Percentiles rank a stretch among this genome's conserved stretches.
phyloP scores from a whole-genome alignment of 2,329 filamentous ascomycete genomes.

The Macrophomina phaseolina region DNA sequence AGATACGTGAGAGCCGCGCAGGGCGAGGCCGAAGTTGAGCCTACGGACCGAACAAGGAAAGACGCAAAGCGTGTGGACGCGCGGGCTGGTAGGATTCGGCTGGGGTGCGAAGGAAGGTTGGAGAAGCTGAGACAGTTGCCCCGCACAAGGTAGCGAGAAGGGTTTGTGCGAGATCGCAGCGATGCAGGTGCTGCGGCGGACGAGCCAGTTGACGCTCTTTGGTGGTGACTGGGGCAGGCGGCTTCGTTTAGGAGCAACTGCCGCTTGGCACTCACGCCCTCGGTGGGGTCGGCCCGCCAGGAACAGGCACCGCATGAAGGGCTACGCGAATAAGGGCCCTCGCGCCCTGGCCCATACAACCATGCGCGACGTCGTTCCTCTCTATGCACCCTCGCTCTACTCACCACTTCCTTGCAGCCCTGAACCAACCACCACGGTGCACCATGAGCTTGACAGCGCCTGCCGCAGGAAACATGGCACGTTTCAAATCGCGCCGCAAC shows the following conservation, averaged over 20 bases:
- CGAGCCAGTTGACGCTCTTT: constrained; percentile 5
- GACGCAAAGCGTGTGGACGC: background rate
- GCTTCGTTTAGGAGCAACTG: constrained; percentile 1
- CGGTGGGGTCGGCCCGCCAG: background rate
- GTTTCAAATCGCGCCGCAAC: constrained; percentile 15
- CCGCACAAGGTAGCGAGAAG: background rate
- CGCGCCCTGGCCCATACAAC: background rate
- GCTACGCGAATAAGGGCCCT: background rate
- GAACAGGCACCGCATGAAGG: background rate
- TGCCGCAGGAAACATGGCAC: background rate
- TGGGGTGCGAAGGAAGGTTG: background rate
- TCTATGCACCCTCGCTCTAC: background rate
- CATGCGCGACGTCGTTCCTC: background rate
- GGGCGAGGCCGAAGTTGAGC: constrained; percentile 15
- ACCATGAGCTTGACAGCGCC: background rate
- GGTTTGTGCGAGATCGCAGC: background rate
- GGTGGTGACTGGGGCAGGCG: background rate
- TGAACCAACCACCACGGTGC: background rate
- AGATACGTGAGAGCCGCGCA: background rate
- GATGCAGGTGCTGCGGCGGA: background rate
- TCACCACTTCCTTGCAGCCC: background rate
- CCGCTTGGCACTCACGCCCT: background rate
- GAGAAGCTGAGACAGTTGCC: background rate
- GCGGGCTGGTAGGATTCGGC: background rate
- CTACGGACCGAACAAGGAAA: constrained; percentile 3